Percentiles rank a stretch among this genome's conserved stretches.
phyloP scores from a whole-genome alignment of 352 stramenopile genomes.

The Phytophthora hybrid region DNA sequence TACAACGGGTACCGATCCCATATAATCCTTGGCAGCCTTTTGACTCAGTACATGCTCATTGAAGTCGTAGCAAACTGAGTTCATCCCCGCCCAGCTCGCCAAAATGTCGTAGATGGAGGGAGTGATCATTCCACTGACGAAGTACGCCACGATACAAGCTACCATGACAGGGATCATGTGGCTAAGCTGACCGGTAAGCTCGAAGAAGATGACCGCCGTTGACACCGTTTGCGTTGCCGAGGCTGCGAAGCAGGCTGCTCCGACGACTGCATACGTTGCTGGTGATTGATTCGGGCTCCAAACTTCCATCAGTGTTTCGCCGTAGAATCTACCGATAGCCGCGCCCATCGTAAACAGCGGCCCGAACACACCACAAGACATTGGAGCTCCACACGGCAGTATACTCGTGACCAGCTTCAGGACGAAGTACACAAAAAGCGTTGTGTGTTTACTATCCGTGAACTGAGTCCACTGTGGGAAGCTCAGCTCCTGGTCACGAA shows the following conservation, averaged over 20 bases:
- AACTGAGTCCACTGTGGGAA: conserved; percentile 73
- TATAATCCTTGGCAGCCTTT: conserved; percentile 70
- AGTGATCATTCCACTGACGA: conserved; percentile 75
- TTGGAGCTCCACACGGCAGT: conserved; percentile 69
- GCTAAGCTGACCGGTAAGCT: conserved; percentile 82
- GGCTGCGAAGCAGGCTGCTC: conserved; percentile 90
- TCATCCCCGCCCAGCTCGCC: conserved; percentile 77
- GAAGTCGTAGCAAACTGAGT: conserved; percentile 86
- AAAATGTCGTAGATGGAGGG: conserved; percentile 90
- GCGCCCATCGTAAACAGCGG: conserved; percentile 87
- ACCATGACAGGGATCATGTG: conserved; percentile 89
- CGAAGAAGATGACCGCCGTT: conserved; percentile 89
- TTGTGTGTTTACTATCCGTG: conserved; percentile 60
- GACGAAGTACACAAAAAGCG: conserved; percentile 74
- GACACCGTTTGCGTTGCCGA: conserved; percentile 93
- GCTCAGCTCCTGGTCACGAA: conserved; percentile 67
- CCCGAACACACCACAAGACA: conserved; percentile 86
- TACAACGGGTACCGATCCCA: conserved; percentile 57
- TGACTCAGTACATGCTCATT: conserved; percentile 81
- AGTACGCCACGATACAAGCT: conserved; percentile 83
- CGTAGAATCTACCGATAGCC: conserved; percentile 74
- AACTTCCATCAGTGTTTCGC: conserved; percentile 81
- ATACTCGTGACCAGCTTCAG: conserved; percentile 81
- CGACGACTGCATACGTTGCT: conserved; percentile 91
- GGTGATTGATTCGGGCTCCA: conserved; percentile 81